phyloP scores from a whole-genome alignment of 495 filamentous ascomycete genomes.

The Chaetomidium leptoderma region DNA sequence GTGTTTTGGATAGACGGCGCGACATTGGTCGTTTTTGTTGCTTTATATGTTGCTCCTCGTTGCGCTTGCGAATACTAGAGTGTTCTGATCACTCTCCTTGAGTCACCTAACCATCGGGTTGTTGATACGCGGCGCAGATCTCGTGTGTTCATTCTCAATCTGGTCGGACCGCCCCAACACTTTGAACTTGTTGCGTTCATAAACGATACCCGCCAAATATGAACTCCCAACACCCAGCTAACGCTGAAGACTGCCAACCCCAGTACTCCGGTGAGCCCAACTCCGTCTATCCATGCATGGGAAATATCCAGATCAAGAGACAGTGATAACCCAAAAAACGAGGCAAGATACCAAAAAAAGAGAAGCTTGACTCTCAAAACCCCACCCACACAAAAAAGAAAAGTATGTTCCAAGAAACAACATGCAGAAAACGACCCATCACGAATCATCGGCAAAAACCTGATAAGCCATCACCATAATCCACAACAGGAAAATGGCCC shows the following conservation, averaged over 20 bases:
- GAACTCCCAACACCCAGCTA: conserved; percentile 1
- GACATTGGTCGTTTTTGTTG: too few relatives aligned
- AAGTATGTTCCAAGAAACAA: not conserved
- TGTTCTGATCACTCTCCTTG: too few relatives aligned
- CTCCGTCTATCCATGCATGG: conserved; percentile 6
- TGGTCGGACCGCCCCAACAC: too few relatives aligned
- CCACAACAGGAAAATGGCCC: conserved; percentile 83
- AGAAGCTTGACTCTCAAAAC: too few relatives aligned
- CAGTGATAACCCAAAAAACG: not conserved
- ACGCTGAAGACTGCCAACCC: not conserved
- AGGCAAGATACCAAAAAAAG: not conserved
- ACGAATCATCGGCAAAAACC: conserved; percentile 56
- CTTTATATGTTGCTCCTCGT: too few relatives aligned
- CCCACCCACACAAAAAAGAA: not conserved
- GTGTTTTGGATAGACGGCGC: too few relatives aligned
- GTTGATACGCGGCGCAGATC: too few relatives aligned
- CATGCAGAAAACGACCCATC: not conserved
- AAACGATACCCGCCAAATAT: not conserved
- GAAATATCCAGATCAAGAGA: not conserved
- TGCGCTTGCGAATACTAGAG: too few relatives aligned
- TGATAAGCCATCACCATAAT: conserved; percentile 91
- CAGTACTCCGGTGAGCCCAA: not conserved
- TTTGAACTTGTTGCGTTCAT: not conserved
- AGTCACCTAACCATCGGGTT: too few relatives aligned
- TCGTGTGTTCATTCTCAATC: too few relatives aligned